Evolutionary conservation across 139 green algal species (phyloP), one percentile per base, ranked within the genome.

Genomic region (Chlamydomonas sp.): DNA sequence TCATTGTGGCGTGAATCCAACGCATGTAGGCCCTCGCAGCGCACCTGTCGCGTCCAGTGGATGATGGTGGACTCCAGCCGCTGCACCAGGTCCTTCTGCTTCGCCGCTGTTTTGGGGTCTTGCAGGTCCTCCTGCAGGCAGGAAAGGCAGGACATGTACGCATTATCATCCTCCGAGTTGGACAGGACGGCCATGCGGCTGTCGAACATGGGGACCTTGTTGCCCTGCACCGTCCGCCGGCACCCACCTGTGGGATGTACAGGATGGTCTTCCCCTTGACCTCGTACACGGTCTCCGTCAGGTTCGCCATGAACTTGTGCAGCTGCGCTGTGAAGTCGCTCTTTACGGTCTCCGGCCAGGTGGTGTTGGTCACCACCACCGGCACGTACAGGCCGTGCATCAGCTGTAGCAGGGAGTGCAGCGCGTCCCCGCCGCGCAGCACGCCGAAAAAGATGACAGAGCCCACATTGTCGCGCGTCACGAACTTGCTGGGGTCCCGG

Each of bases 21-120:
- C 31, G 31, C 31, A 49, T 49, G 31, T 49, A 49, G 31, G 31
- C 0, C 31, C 31, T 49, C 31, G 31, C 31, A 49, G 0, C 80
- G 71, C 59, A 91, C 81, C 91, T 98, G 96, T 0, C 95, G 88
- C 15, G 96, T 98, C 95, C 96, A 98, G 83, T 98, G 95, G 63
- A 98, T 97, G 78, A 97, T 87, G 16, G 91, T 96, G 61, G 90
- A 93, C 91, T 99, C 97, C 61, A 98, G 93, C 9, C 93, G 92
- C 93, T 98, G 96, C 63, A 98, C 93, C 17, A 98, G 91, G 74
- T 97, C 93, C 86, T 96, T 96, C 64, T 97, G 95, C 79, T 97
- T 94, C 87, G 95, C 96, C 62, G 93, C 90, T 3, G 90, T 92
- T 71, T 95, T 94, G 81, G 90, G 78, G 49, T 96, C 93, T 75